These are phyloP conservation scores for Corymbia calophylla DNA, from an alignment of 441 rosid genomes.

Conservation along the genomic window DNA sequence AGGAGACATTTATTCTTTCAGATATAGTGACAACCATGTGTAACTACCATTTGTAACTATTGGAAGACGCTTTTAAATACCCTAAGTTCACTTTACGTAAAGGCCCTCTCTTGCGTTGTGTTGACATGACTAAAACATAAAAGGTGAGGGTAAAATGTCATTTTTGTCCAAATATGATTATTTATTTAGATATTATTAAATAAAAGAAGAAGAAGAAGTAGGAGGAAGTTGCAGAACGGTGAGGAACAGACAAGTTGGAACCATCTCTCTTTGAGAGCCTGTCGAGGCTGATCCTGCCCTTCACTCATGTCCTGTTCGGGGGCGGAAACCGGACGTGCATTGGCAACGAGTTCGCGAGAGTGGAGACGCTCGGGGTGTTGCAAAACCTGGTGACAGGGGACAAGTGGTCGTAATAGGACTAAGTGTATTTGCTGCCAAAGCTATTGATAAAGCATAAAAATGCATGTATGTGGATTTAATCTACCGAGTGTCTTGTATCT, in stretches of 20 bases:
- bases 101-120: no score
- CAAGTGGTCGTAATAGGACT: accelerated
- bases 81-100: no score
- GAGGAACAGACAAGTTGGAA: background rate
- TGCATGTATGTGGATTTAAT: background rate
- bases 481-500: background rate
- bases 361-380: background rate
- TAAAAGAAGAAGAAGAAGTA: background rate
- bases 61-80: no score
- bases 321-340: background rate
- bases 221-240: background rate
- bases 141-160: background rate
- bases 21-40: no score
- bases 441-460: background rate
- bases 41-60: no score
- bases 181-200: no score
- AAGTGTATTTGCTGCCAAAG: background rate
- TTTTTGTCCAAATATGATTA: background rate
- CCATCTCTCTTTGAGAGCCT: accelerated
- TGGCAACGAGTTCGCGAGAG: background rate
- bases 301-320: background rate
- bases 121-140: background rate
- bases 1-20: no score
- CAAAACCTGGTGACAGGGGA: background rate
- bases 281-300: accelerated